Conservation (phyloP, 2,329 filamentous ascomycete genomes). For the Aspergillus uvarum region DNA sequence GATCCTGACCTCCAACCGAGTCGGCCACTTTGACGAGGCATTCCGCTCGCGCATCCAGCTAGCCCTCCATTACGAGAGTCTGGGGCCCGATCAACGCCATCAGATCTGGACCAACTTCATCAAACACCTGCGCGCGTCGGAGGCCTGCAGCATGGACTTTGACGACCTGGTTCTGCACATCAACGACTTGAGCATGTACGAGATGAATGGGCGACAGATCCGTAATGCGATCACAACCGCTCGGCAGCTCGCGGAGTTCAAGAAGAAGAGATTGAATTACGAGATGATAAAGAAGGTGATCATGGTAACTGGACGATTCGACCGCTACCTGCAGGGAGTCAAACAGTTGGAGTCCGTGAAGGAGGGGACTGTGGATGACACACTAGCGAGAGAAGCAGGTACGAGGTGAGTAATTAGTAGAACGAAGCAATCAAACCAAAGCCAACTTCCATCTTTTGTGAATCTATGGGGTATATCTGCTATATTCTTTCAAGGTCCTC, state of each 20-base stretch:
- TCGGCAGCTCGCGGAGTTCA: not conserved
- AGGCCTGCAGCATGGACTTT: too few species aligned
- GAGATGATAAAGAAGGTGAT: too few species aligned
- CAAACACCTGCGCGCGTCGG: not conserved
- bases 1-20: not conserved
- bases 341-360: too few species aligned
- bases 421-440: not conserved
- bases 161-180: not conserved
- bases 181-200: too few species aligned
- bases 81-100: too few species aligned
- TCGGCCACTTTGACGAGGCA: constrained; percentile 7
- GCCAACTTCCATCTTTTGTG: not conserved
- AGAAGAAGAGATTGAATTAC: not conserved
- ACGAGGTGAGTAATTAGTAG: too few species aligned
- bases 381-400: too few species aligned
- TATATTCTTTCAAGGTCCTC: not conserved
- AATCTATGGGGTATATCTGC: constrained; percentile 20
- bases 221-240: not conserved
- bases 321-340: too few species aligned
- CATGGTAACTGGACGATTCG: too few species aligned
- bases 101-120: too few species aligned
- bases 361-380: too few species aligned
- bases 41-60: not conserved
- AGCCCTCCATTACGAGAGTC: not conserved
- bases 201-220: constrained; percentile 2